Conservation (phyloP, 495 filamentous ascomycete species). For the Podospora comata region DNA sequence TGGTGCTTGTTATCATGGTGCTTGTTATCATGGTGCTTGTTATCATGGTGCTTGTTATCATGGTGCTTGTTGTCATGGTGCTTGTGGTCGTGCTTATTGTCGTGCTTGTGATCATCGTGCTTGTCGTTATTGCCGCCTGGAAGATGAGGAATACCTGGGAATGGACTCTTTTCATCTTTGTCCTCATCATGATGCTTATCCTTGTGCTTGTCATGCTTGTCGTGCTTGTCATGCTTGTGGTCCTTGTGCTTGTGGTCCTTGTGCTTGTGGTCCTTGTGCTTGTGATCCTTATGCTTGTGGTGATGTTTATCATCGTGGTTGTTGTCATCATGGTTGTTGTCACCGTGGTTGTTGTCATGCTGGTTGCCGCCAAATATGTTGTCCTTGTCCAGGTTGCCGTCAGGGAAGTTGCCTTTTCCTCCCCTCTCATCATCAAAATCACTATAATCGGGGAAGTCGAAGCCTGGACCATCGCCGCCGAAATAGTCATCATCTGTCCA, state of each 20-base stretch:
- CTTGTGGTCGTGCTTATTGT: conserved; percentile 10
- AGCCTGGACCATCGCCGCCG: not conserved
- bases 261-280: conserved; percentile 13
- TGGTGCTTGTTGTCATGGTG: conserved; percentile 10
- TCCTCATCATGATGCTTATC: conserved; percentile 15
- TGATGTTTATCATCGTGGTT: conserved; percentile 7
- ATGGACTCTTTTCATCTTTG: conserved; percentile 5
- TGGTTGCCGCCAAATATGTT: not conserved
- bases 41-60: conserved; percentile 9
- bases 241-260: conserved; percentile 10
- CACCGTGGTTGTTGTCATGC: not conserved
- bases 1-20: too few relatives aligned
- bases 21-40: conserved; percentile 7
- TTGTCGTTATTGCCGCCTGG: not conserved
- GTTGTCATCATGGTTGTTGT: not conserved
- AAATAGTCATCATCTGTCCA: not conserved
- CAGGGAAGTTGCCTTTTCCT: not conserved
- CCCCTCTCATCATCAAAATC: too few relatives aligned
- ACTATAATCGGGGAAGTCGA: not conserved
- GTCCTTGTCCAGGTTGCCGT: not conserved
- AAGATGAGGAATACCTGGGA: too few relatives aligned
- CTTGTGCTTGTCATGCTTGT: conserved; percentile 9
- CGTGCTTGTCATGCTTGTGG: conserved; percentile 2
- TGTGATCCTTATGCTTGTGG: conserved; percentile 7
- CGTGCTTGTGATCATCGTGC: not conserved